Evolutionary conservation across 1,139 yeast genomes (phyloP).

Genomic region (Yamadazyma taylorii): DNA sequence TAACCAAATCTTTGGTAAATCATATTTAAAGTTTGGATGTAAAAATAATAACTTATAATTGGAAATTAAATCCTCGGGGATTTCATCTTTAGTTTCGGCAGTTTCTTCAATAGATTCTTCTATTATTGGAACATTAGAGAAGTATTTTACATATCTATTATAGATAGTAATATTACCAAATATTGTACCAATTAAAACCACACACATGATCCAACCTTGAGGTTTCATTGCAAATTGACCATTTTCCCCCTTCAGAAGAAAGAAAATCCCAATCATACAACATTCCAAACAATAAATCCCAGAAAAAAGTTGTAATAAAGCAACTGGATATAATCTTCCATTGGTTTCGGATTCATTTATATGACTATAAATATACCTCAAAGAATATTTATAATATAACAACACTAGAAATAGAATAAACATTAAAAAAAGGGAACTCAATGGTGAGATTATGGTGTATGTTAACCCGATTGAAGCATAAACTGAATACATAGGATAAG

Average conservation of each 20-base stretch:
- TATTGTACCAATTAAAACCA: slow-evolving; percentile 37
- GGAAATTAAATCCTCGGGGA: slow-evolving; percentile 9
- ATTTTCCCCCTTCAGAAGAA: slow-evolving; percentile 50
- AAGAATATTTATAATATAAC: slow-evolving; percentile 67
- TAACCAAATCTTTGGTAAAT: slow-evolving; percentile 35
- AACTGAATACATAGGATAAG: slow-evolving; percentile 73
- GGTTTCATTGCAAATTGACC: slow-evolving; percentile 33
- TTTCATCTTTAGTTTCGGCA: slow-evolving; percentile 2
- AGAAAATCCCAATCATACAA: slow-evolving; percentile 73
- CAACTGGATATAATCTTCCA: slow-evolving; percentile 71
- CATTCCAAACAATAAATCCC: slow-evolving; percentile 82
- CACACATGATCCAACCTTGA: slow-evolving; percentile 49
- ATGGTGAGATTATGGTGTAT: slow-evolving; percentile 76
- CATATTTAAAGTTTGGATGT: slow-evolving; percentile 37
- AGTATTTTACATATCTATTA: slow-evolving; percentile 28
- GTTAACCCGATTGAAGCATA: slow-evolving; percentile 76
- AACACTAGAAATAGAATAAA: slow-evolving; percentile 58
- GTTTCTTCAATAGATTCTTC: slow-evolving; percentile 16
- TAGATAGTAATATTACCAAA: slow-evolving; percentile 35
- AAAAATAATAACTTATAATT: slow-evolving; percentile 25
- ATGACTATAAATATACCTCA: slow-evolving; percentile 53
- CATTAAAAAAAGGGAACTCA: slow-evolving; percentile 63
- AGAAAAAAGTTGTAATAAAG: slow-evolving; percentile 70
- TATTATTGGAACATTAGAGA: slow-evolving; percentile 31
- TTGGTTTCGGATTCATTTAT: slow-evolving; percentile 59